phyloP scores from a whole-genome alignment of 441 rosid genomes.

The Mallotus repandus region DNA sequence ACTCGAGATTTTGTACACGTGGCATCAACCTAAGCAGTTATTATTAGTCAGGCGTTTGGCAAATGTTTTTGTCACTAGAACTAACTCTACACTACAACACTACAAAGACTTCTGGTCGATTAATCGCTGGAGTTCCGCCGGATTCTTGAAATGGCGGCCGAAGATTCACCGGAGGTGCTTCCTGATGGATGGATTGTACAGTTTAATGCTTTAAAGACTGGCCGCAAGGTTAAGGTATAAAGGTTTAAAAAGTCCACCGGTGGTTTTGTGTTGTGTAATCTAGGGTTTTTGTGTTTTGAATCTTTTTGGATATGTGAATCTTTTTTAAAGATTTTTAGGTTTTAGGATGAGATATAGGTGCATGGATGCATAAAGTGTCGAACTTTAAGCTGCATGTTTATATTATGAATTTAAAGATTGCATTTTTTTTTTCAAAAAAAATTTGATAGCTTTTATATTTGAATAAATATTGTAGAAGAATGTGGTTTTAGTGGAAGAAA shows the following conservation, averaged over 20 bases:
- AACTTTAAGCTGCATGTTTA: constrained; percentile 9
- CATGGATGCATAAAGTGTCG: not conserved
- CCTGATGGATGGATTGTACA: constrained; percentile 54
- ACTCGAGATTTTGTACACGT: not conserved
- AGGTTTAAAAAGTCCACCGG: not conserved
- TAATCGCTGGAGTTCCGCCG: not conserved
- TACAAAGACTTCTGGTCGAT: too few species aligned
- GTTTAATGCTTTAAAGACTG: constrained; percentile 41
- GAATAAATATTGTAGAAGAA: not conserved
- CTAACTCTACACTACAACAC: too few species aligned
- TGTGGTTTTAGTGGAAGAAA: not conserved
- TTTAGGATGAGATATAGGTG: not conserved
- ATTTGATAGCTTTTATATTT: not conserved
- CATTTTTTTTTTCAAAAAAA: not conserved
- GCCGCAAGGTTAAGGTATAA: constrained; percentile 49
- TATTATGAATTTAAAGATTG: not conserved
- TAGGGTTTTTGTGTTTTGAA: constrained; percentile 3
- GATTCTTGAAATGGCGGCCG: constrained; percentile 20
- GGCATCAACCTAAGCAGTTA: not conserved
- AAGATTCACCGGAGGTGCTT: constrained; percentile 43
- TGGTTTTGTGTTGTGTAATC: not conserved
- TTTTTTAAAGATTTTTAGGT: not conserved
- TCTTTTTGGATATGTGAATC: not conserved
- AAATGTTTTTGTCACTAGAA: not conserved
- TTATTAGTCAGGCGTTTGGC: not conserved